A percentile compares a stretch with the other conserved stretches of the same genome.
Conservation (phyloP, 2,329 filamentous ascomycete genomes). For the Ophiosphaerella herpotricha region DNA sequence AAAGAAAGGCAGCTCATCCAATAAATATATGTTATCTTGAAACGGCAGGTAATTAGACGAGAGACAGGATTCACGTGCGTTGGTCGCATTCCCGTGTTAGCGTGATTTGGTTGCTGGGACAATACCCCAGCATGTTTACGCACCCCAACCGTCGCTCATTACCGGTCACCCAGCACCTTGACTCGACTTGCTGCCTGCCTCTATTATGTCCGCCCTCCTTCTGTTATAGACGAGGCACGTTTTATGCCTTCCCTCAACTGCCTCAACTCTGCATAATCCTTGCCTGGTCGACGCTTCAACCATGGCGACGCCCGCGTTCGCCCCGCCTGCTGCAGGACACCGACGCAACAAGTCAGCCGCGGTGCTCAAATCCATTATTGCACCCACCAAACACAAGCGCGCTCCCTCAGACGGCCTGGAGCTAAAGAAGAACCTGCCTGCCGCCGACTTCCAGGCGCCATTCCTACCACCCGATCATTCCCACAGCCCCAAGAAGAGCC, state of each 20-base stretch:
- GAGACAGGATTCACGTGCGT: conserved; percentile 10
- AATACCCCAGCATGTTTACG: conserved; percentile 21
- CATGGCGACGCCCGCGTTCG: conserved; percentile 30
- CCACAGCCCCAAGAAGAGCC: conserved; percentile 45
- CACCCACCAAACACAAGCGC: conserved; percentile 55
- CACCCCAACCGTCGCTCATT: conserved; percentile 12
- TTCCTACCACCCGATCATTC: conserved; percentile 58
- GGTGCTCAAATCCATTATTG: conserved; percentile 58
- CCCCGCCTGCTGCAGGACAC: conserved; percentile 35
- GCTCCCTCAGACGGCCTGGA: conserved; percentile 49
- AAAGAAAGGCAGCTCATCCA: no score
- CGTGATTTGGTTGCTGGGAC: conserved; percentile 20
- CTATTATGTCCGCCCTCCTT: conserved; percentile 26
- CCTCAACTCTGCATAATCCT: conserved; percentile 9
- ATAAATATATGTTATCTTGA: background rate
- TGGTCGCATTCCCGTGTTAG: conserved; percentile 13
- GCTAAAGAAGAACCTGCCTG: conserved; percentile 31
- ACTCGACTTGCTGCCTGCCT: conserved; percentile 15
- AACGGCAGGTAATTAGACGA: background rate
- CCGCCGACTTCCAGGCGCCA: conserved; percentile 38
- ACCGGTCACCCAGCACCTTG: conserved; percentile 7
- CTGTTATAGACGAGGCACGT: conserved; percentile 29
- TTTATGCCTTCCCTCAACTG: conserved; percentile 16
- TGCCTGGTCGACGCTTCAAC: conserved; percentile 7
- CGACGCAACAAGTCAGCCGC: conserved; percentile 49